Percentiles rank a stretch among this genome's conserved stretches.
Conservation (phyloP, 2,329 filamentous ascomycete species). For the Cephalotrichum gorgonifer region DNA sequence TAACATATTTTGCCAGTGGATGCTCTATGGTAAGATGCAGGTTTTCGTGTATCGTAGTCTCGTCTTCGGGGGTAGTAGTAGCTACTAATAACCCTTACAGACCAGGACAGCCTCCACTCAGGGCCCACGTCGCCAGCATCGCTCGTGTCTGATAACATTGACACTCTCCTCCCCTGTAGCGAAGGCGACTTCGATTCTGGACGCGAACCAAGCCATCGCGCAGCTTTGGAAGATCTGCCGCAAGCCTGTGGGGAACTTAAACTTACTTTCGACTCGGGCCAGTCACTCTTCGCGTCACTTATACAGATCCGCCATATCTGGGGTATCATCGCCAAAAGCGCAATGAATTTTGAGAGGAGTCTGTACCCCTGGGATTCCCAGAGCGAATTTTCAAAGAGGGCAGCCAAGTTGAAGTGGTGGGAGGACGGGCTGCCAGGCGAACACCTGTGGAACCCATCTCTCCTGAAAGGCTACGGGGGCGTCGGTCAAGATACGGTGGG, state of each 20-base stretch:
- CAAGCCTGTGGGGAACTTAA: constrained; percentile 35
- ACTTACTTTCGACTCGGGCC: constrained; percentile 28
- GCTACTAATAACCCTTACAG: constrained; percentile 11
- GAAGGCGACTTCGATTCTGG: constrained; percentile 41
- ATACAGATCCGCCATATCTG: constrained; percentile 46
- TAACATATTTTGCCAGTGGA: constrained; percentile 31
- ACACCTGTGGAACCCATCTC: constrained; percentile 33
- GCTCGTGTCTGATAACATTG: constrained; percentile 41
- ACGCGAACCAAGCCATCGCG: constrained; percentile 34
- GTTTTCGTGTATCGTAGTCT: constrained; percentile 1
- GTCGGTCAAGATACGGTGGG: constrained; percentile 39
- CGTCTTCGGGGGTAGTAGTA: background rate
- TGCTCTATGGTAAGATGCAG: constrained; percentile 35
- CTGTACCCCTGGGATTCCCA: constrained; percentile 32
- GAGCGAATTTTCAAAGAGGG: constrained; percentile 37
- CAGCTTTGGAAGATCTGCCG: constrained; percentile 41
- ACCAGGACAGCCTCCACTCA: constrained; percentile 46
- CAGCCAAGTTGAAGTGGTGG: constrained; percentile 32
- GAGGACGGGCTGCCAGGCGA: constrained; percentile 34
- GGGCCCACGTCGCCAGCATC: constrained; percentile 40
- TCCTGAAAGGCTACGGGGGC: constrained; percentile 33
- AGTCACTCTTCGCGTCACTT: constrained; percentile 44
- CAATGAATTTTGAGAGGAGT: constrained; percentile 32
- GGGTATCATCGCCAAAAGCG: constrained; percentile 39
- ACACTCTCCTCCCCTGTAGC: constrained; percentile 39